phyloP scores from a whole-genome alignment of 2,329 filamentous ascomycete species.

The Hortaea sp. region DNA sequence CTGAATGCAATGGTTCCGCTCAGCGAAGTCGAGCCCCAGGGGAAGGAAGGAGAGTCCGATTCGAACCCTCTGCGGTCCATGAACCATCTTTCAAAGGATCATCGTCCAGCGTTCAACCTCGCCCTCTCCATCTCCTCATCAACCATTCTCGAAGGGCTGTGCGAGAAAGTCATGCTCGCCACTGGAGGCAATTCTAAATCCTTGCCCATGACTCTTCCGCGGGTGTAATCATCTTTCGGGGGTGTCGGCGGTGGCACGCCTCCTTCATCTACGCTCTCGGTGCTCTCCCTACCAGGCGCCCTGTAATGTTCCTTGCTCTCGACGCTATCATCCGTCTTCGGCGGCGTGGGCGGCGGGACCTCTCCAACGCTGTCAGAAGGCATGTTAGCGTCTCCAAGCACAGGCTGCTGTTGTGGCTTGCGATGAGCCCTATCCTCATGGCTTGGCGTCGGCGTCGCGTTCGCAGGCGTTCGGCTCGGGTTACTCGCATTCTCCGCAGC shows the following conservation, averaged over 20 bases:
- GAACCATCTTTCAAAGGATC: background rate
- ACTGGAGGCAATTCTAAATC: slow-evolving; percentile 17
- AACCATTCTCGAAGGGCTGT: slow-evolving; percentile 11
- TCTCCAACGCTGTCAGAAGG: slow-evolving; percentile 17
- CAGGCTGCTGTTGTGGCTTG: background rate
- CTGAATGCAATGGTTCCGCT: too few species aligned
- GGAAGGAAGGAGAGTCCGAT: too few species aligned
- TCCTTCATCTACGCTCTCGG: slow-evolving; percentile 9
- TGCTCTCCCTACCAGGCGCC: slow-evolving; percentile 9
- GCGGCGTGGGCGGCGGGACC: slow-evolving; percentile 23
- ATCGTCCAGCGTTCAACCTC: background rate
- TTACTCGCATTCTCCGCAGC: slow-evolving; percentile 66
- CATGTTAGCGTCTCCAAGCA: slow-evolving; percentile 17
- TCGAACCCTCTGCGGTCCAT: too few species aligned
- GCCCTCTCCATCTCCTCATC: slow-evolving; percentile 7
- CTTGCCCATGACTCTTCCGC: slow-evolving; percentile 15
- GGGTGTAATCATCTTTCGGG: slow-evolving; percentile 30
- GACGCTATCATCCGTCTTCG: slow-evolving; percentile 18
- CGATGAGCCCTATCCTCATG: slow-evolving; percentile 11
- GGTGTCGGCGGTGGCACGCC: slow-evolving; percentile 34
- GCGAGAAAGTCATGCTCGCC: slow-evolving; percentile 11
- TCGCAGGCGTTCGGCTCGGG: slow-evolving; percentile 13
- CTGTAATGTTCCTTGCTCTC: slow-evolving; percentile 2
- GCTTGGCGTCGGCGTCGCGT: slow-evolving; percentile 14
- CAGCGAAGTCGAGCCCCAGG: too few species aligned